A percentile compares a stretch with the other conserved stretches of the same genome.
These are phyloP conservation scores for Linum lewisii DNA, from an alignment of 345 rosid species.

Conservation along the genomic window DNA sequence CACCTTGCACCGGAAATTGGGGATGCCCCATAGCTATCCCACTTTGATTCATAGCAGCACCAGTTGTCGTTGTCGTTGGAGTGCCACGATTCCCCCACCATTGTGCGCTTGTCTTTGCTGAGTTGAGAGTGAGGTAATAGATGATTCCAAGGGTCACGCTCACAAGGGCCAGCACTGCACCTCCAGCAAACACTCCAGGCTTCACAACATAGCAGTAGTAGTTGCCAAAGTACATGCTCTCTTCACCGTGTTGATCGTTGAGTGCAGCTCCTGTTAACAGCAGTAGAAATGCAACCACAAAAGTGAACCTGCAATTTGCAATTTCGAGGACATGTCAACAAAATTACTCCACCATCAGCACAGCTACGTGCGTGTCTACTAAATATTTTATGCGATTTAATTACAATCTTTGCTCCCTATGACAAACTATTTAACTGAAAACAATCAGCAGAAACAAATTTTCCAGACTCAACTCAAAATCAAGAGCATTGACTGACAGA, in stretches of 20 bases:
- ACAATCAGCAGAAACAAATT: no score
- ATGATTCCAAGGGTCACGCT: slow-evolving; percentile 55
- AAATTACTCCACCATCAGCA: not conserved
- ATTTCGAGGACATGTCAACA: no score
- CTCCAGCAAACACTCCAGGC: slow-evolving; percentile 76
- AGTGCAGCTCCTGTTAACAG: slow-evolving; percentile 75
- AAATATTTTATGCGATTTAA: no score
- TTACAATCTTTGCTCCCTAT: no score
- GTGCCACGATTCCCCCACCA: slow-evolving; percentile 15
- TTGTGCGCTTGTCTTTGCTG: slow-evolving; percentile 26
- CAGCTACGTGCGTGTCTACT: no score
- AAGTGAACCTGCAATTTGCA: slow-evolving; percentile 59
- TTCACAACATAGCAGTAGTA: slow-evolving; percentile 73
- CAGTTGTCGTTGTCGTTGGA: not conserved
- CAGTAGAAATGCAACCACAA: slow-evolving; percentile 60
- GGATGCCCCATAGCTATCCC: slow-evolving; percentile 75
- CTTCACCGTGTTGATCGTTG: slow-evolving; percentile 52
- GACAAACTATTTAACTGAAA: no score
- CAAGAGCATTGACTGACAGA: no score
- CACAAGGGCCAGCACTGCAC: slow-evolving; percentile 48
- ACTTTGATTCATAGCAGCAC: slow-evolving; percentile 20
- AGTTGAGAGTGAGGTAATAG: slow-evolving; percentile 47
- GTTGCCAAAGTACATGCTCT: slow-evolving; percentile 29
- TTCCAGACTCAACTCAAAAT: no score
- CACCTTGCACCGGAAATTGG: slow-evolving; percentile 40